Percentiles rank a stretch among this genome's conserved stretches.
phyloP scores from a whole-genome alignment of 2,329 filamentous ascomycete species.

The Exophiala bonariae region DNA sequence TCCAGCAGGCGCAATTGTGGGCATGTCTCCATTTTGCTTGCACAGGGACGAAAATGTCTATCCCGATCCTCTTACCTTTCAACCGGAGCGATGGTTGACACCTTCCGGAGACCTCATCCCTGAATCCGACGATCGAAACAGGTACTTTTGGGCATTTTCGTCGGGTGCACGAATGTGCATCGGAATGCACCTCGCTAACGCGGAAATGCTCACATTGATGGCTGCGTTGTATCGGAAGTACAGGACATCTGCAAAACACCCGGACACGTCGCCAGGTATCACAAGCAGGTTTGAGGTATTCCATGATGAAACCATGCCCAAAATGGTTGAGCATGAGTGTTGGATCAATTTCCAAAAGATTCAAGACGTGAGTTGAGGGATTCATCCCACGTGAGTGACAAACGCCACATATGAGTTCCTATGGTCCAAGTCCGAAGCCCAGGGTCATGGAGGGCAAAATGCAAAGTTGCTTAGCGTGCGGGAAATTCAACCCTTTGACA shows the following conservation, averaged over 20 bases:
- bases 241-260: conserved; percentile 33
- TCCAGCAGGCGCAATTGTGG: conserved; percentile 32
- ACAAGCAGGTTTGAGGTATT: conserved; percentile 35
- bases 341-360: conserved; percentile 24
- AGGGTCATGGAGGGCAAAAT: too few relatives aligned
- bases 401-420: too few relatives aligned
- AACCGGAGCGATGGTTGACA: conserved; percentile 36
- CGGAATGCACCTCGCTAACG: conserved; percentile 48
- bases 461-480: too few relatives aligned
- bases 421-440: too few relatives aligned
- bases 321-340: conserved; percentile 27
- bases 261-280: conserved; percentile 30
- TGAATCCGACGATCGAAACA: conserved; percentile 23
- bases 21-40: conserved; percentile 34
- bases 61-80: conserved; percentile 45
- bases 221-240: conserved; percentile 48
- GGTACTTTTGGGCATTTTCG: conserved; percentile 40
- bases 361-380: too few relatives aligned
- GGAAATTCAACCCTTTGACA: too few relatives aligned
- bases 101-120: conserved; percentile 19
- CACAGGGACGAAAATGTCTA: conserved; percentile 48
- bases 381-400: too few relatives aligned
- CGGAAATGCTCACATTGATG: conserved; percentile 51
- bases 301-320: conserved; percentile 29
- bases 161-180: conserved; percentile 44